A percentile compares a stretch with the other conserved stretches of the same genome.
These are phyloP conservation scores for Aphanocladium album DNA, from an alignment of 2,329 filamentous ascomycete species.

Conservation along the genomic window DNA sequence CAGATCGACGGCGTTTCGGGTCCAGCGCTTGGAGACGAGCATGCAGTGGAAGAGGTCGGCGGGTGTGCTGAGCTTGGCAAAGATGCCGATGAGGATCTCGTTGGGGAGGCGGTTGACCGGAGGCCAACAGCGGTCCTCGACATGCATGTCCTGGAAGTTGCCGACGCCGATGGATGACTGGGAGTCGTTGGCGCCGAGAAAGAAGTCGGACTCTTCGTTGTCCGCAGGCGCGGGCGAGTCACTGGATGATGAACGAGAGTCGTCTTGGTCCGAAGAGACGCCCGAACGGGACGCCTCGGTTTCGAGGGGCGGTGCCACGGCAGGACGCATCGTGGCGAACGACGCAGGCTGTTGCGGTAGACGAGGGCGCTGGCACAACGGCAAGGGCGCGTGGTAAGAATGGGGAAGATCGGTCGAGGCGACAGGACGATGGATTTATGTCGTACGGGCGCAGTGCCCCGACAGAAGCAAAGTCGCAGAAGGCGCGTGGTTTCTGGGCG, in stretches of 20 bases:
- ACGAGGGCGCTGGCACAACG: too few relatives aligned
- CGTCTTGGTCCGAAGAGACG: slow-evolving; percentile 38
- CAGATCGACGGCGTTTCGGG: slow-evolving; percentile 83
- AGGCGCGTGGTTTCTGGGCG: neutral
- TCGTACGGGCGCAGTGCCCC: neutral
- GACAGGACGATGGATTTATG: neutral
- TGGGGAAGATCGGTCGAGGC: too few relatives aligned
- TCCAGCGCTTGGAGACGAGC: slow-evolving; percentile 92
- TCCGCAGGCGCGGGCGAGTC: slow-evolving; percentile 71
- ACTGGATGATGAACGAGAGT: slow-evolving; percentile 61
- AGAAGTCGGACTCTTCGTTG: slow-evolving; percentile 92
- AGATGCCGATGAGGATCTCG: slow-evolving; percentile 91
- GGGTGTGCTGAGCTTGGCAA: slow-evolving; percentile 73
- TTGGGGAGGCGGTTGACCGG: slow-evolving; percentile 83
- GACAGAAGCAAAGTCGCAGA: neutral
- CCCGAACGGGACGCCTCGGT: slow-evolving; percentile 19
- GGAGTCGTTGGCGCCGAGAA: slow-evolving; percentile 83
- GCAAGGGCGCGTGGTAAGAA: too few relatives aligned
- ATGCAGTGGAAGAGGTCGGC: slow-evolving; percentile 81
- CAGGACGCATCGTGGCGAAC: slow-evolving; percentile 14
- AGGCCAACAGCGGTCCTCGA: slow-evolving; percentile 63
- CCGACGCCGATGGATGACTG: slow-evolving; percentile 84
- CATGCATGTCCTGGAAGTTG: slow-evolving; percentile 69
- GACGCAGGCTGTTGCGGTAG: neutral
- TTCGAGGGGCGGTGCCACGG: slow-evolving; percentile 15